Base-by-base conservation (phyloP, 1,284 basidiomycete genomes). In the Pisolithus thermaeus region DNA sequence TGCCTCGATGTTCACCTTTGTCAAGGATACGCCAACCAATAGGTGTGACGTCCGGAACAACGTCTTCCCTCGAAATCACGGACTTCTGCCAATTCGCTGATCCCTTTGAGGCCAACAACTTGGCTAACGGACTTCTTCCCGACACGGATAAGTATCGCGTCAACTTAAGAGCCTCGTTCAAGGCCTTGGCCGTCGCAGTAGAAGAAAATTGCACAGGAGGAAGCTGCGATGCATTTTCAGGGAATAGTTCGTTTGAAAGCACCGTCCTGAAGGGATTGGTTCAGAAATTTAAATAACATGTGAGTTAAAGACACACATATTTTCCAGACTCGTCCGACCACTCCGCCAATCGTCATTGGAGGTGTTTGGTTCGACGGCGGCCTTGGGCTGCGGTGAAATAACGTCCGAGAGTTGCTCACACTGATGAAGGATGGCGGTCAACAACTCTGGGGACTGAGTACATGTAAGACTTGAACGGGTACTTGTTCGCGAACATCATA, bases 11-110 rank as follows among this genome's bases (percentile, higher is more conserved):
- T 28, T 65, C 53, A 12, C 73, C 68, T 58, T 75, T 73, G 52
- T 79, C 75, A n/a, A 80, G 59, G 12, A 81, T 72, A 49, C 80
- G 73, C 87, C 87, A 89, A 3, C 87, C 87, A 7, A 72, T 68
- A 18, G 83, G 84, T 6, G 80, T 56, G 23, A 74, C 67, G 37
- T 84, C 80, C 28, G 73, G 69, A n/a, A 69, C 56, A 35, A 71
- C 55, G 18, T 78, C 78, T 36, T 75, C 73, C 43, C 69, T 71
- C 3, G 77, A 71, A 64, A 81, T 86, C 1, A 88, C 70, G 12
- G 82, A 76, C 11, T 73, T 72, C 61, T 89, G 84, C 87, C 87
- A 90, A 28, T 84, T 79, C 16, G 78, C 77, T 4, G 83, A 84
- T 2, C 84, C 85, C 64, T 84, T 87, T 0, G 83, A 79, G 8